Base-by-base conservation (phyloP, 2,329 filamentous ascomycete species). In the Rhinocladiella similis region DNA sequence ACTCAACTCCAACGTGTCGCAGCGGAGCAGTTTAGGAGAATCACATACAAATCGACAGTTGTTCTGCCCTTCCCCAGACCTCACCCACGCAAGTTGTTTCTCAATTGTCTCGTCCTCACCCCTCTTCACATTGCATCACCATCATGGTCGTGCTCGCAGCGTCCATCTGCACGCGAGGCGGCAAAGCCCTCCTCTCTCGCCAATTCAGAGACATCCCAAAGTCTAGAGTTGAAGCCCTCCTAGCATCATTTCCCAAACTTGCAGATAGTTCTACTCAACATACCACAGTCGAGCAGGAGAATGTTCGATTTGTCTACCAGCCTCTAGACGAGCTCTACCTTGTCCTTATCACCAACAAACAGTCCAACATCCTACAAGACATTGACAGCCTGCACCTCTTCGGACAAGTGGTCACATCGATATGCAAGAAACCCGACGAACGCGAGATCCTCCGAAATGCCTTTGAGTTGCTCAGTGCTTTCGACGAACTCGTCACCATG, bases 311-410 rank as follows among this genome's bases (percentile, higher is more conserved):
- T 72, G 94, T 99, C 57, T 99, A 99, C 81, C 94, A 99, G 75
- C 95, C 94, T 59, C 83, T 99, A 63, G 95, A 99, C 77, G 95
- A 99, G 80, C 87, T 99, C 63, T 99, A 99, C 83, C 97, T 99
- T 85, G 93, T 99, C 65, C 86, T 99, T 70, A 97, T 99, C 77
- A 99, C 95, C 74, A 99, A 99, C 81, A 89, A 91, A 68, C 94
- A 97, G 80, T 97, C 93, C 75, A 99, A 99, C 77, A 99, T 99
- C 66, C 83, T 99, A 50, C 94, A 99, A 78, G 94, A 99, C 75
- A 99, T 99, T 74, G 94, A 97, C 77, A 96, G 94, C 57, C 84
- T 99, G 59, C 95, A 99, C 74, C 83, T 99, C 18, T 99, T 99
- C 72, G 93, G 93, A 57, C 94, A 99, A 78, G 93, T 99, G 14